Base-by-base conservation (phyloP, 495 filamentous ascomycete species). In the Immersiella caudata region DNA sequence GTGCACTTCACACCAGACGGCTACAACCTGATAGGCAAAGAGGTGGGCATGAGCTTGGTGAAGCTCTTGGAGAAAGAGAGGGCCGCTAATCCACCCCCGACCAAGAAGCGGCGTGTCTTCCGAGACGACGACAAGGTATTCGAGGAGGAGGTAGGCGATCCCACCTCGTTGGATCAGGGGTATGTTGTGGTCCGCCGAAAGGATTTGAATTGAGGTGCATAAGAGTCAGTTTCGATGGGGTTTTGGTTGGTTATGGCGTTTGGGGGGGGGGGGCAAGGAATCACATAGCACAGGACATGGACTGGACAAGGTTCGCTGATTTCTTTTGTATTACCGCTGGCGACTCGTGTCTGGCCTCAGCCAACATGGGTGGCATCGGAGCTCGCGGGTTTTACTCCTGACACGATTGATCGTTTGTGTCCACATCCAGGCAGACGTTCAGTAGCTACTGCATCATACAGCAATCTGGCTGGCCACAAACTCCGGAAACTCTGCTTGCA, bases 401-500 rank as follows among this genome's bases (percentile, higher is more conserved):
- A 8, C 8, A 3, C 29, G 3, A 8, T 33, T n/a, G n/a, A n/a
- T n/a, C n/a, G n/a, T 8, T 33, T 33, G 4, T 3, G 29, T 33
- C 29, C 29, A 33, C 8, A 33, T 8, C 29, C 4, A 46, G 40
- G 18, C 29, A 35, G 26, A 59, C 57, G 9, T 21, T 40, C 24
- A n/a, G 33, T 60, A 20, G 21, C 22, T n/a, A 22, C 12, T 14
- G 51, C 27, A 22, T 63, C 67, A 70, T 36, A 52, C 74, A 21
- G 69, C 66, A 25, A 73, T 65, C 52, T 71, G 68, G 21, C 66
- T 62, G 8, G 74, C 70, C 25, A 78, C 74, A 67, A 78, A 76
- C 29, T 72, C 88, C 51, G 91, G 90, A 71, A 91, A 89, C 71
- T 90, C 85, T 29, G 82, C 82, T 74, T 92, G 89, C 63, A 94